These are phyloP conservation scores for Limtongia smithiae DNA, from an alignment of 805 yeast species.

Conservation along the genomic window DNA sequence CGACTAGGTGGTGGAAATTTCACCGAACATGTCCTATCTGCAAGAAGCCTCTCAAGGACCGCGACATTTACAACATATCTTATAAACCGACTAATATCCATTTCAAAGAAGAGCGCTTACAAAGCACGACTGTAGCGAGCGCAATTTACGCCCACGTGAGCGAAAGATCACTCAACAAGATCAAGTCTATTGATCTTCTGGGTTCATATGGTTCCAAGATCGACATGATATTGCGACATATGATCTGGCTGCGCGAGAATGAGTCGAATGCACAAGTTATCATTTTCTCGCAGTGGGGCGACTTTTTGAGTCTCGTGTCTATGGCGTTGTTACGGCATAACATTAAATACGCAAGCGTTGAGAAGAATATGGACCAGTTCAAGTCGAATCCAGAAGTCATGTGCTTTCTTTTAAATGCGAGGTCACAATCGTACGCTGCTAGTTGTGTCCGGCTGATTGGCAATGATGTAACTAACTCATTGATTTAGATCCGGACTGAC, in stretches of 20 bases:
- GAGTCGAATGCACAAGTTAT: constrained; percentile 73
- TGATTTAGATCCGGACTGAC: constrained; percentile 65
- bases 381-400: constrained; percentile 51
- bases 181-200: constrained; percentile 41
- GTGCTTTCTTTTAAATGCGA: constrained; percentile 80
- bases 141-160: constrained; percentile 34
- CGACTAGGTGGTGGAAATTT: constrained; percentile 55
- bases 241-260: constrained; percentile 55
- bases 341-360: constrained; percentile 55
- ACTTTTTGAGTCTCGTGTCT: constrained; percentile 62
- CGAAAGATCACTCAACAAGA: constrained; percentile 35
- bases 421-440: constrained; percentile 59
- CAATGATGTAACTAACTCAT: constrained; percentile 3
- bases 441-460: background rate
- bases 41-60: constrained; percentile 47
- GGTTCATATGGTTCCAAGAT: constrained; percentile 78
- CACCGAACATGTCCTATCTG: constrained; percentile 77
- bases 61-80: constrained; percentile 68
- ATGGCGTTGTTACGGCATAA: constrained; percentile 60
- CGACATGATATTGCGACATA: constrained; percentile 73
- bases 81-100: constrained; percentile 46
- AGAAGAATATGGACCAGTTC: constrained; percentile 32
- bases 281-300: constrained; percentile 86
- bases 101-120: constrained; percentile 33
- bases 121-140: constrained; percentile 22